Evolutionary conservation across 2,329 filamentous ascomycete genomes (phyloP).

Genomic region (Colletotrichum filicis): DNA sequence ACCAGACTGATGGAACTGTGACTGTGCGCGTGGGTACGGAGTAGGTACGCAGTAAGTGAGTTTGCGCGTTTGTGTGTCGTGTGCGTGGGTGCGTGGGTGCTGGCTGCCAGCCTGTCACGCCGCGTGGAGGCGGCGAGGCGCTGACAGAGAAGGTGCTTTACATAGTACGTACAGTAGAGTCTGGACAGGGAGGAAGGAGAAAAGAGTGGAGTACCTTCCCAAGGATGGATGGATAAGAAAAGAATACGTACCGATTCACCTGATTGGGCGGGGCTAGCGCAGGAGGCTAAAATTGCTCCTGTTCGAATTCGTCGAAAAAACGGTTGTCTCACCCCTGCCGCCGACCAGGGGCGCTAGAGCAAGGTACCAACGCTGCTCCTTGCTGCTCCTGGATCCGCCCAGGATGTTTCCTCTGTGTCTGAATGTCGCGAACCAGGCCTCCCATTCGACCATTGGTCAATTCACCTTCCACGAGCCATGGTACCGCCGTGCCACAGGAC

Average conservation of each 20-base stretch:
- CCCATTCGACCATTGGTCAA: background rate
- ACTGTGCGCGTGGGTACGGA: background rate
- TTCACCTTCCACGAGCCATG: too few relatives aligned
- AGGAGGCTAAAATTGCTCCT: conserved; percentile 22
- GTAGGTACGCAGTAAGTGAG: too few relatives aligned
- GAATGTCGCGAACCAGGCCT: background rate
- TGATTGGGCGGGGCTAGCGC: conserved; percentile 12
- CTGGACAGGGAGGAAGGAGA: background rate
- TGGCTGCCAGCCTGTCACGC: too few relatives aligned
- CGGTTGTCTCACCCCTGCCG: conserved; percentile 33
- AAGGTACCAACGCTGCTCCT: conserved; percentile 22
- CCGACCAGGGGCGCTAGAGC: conserved; percentile 17
- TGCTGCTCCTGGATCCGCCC: background rate
- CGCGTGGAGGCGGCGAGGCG: too few relatives aligned
- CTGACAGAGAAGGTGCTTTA: background rate
- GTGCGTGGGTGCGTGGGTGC: background rate
- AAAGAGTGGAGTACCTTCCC: background rate
- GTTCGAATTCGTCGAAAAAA: conserved; percentile 30
- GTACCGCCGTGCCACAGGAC: too few relatives aligned
- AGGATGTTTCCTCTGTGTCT: background rate
- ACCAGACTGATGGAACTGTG: background rate
- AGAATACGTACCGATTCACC: background rate
- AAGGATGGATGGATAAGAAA: too few relatives aligned
- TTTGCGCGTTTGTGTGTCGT: background rate
- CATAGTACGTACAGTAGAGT: too few relatives aligned